Evolutionary conservation across 164 flowering plant species (phyloP).

Genomic region (Dillenia suffruticosa): DNA sequence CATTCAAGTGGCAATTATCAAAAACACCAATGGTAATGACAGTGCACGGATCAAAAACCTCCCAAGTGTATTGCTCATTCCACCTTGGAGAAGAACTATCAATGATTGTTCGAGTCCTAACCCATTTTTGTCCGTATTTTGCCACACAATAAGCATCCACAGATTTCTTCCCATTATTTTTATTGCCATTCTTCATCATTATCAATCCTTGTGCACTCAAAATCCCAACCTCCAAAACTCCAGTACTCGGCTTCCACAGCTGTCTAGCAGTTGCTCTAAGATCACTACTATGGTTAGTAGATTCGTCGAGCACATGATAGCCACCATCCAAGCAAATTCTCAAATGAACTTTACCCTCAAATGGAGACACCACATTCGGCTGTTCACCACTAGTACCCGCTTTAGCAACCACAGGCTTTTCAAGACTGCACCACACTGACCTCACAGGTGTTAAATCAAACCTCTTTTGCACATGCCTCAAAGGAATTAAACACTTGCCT

Average conservation of each 20-base stretch:
- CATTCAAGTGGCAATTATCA: slow-evolving; percentile 40
- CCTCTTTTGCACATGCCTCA: slow-evolving; percentile 31
- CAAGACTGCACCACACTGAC: slow-evolving; percentile 42
- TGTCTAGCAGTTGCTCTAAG: slow-evolving; percentile 37
- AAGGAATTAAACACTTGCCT: slow-evolving; percentile 32
- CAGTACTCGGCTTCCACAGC: slow-evolving; percentile 42
- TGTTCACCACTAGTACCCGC: slow-evolving; percentile 8
- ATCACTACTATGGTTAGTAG: slow-evolving; percentile 52
- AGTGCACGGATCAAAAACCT: slow-evolving; percentile 58
- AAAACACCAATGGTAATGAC: slow-evolving; percentile 57
- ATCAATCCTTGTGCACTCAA: slow-evolving; percentile 39
- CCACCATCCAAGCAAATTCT: slow-evolving; percentile 56
- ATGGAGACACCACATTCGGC: slow-evolving; percentile 20
- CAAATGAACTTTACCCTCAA: slow-evolving; percentile 38
- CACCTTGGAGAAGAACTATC: slow-evolving; percentile 38
- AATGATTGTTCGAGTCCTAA: slow-evolving; percentile 44
- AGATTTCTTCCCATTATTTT: slow-evolving; percentile 23
- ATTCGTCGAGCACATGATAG: slow-evolving; percentile 61
- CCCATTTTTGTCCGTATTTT: slow-evolving; percentile 61
- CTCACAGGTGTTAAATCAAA: slow-evolving; percentile 23
- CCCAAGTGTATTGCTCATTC: slow-evolving; percentile 64
- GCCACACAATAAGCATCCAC: slow-evolving; percentile 65
- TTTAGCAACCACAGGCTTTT: slow-evolving; percentile 15
- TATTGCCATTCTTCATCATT: slow-evolving; percentile 28
- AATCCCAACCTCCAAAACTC: slow-evolving; percentile 55